These are phyloP conservation scores for Solanum virginianum DNA, from an alignment of 257 asterid genomes.

Conservation along the genomic window DNA sequence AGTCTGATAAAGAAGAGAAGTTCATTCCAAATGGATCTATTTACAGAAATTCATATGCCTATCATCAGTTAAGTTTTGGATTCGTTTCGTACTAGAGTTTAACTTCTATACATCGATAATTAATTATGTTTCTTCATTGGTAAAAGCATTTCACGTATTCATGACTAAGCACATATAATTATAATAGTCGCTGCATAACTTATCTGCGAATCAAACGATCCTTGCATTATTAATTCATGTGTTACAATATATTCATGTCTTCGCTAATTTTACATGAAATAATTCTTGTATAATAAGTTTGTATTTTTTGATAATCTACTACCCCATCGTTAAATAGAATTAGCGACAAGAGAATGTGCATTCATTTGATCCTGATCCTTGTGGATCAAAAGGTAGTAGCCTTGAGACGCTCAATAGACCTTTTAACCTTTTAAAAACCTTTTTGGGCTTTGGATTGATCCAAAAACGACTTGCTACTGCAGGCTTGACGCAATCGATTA, in stretches of 20 bases:
- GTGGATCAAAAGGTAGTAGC: too few relatives aligned
- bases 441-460: too few relatives aligned
- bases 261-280: not conserved
- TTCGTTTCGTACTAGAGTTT: not conserved
- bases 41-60: slow-evolving; percentile 8
- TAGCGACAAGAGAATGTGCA: not conserved
- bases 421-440: too few relatives aligned
- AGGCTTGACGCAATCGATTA: too few relatives aligned
- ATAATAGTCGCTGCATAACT: not conserved
- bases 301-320: not conserved
- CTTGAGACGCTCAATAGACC: too few relatives aligned
- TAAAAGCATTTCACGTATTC: not conserved
- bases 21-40: slow-evolving; percentile 10
- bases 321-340: not conserved
- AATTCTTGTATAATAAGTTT: not conserved
- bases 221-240: not conserved
- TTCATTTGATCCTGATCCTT: too few relatives aligned
- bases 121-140: not conserved
- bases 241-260: not conserved
- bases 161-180: not conserved
- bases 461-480: too few relatives aligned
- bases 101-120: not conserved
- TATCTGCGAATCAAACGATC: not conserved
- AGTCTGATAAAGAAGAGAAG: not conserved
- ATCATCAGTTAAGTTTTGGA: slow-evolving; percentile 8